Conservation (phyloP, 495 filamentous ascomycete genomes). For the Aspergillus coremiiformis region DNA sequence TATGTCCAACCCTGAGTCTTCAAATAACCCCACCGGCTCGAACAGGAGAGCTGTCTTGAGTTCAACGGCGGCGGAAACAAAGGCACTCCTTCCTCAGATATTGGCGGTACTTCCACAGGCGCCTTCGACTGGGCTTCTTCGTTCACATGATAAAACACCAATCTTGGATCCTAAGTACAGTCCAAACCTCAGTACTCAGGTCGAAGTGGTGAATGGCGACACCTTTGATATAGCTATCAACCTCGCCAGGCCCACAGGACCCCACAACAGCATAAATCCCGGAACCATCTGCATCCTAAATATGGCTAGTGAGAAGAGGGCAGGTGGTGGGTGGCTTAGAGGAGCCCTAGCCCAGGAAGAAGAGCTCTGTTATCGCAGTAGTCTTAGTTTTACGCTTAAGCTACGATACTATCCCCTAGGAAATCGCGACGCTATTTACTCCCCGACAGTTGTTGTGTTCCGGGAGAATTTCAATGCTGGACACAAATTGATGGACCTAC, state of each 20-base stretch:
- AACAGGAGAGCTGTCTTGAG: slow-evolving; percentile 4
- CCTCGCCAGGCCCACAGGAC: slow-evolving; percentile 20
- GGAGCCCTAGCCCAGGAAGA: slow-evolving; percentile 58
- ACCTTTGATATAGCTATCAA: slow-evolving; percentile 43
- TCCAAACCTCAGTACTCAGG: slow-evolving; percentile 19
- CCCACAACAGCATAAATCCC: not conserved
- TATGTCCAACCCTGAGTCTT: not conserved
- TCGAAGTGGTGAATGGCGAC: slow-evolving; percentile 42
- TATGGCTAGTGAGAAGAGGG: slow-evolving; percentile 45
- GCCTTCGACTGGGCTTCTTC: slow-evolving; percentile 16
- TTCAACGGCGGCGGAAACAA: slow-evolving; percentile 13
- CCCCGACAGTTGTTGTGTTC: slow-evolving; percentile 50
- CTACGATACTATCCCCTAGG: slow-evolving; percentile 50
- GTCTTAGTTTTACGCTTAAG: slow-evolving; percentile 46
- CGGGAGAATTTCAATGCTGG: slow-evolving; percentile 33
- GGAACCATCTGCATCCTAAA: slow-evolving; percentile 51
- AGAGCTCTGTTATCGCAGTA: slow-evolving; percentile 56
- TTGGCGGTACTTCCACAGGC: slow-evolving; percentile 20
- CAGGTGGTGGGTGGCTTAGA: slow-evolving; percentile 51
- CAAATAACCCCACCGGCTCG: not conserved
- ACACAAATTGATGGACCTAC: slow-evolving; percentile 36
- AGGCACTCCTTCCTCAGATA: slow-evolving; percentile 10
- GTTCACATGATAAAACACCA: slow-evolving; percentile 7
- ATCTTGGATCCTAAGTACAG: slow-evolving; percentile 12
- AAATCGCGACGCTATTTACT: slow-evolving; percentile 47